Evolutionary conservation across 2,329 filamentous ascomycete genomes (phyloP).

Genomic region (Pseudogymnoascus sp.): DNA sequence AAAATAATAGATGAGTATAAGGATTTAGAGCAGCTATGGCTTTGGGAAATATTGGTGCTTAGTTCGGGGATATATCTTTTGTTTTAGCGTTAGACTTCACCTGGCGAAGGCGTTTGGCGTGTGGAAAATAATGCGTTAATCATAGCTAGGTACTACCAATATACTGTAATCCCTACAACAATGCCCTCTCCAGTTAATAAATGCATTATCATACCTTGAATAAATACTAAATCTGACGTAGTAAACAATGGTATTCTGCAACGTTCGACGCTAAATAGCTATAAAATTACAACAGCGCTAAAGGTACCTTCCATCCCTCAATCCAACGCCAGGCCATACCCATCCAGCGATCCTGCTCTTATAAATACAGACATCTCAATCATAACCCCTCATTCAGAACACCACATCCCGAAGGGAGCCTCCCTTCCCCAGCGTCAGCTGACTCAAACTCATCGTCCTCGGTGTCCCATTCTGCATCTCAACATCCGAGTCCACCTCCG

Average conservation of each 20-base stretch:
- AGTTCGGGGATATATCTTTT: background rate
- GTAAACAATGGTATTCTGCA: background rate
- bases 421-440: conserved; percentile 42
- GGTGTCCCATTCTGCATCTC: conserved; percentile 45
- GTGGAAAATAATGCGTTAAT: background rate
- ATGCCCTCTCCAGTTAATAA: background rate
- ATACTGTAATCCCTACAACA: background rate
- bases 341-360: background rate
- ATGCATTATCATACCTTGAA: background rate
- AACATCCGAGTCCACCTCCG: conserved; percentile 20
- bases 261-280: background rate
- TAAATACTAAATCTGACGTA: background rate
- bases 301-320: background rate
- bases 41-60: background rate
- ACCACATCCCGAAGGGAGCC: background rate
- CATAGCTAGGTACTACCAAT: background rate
- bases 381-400: background rate
- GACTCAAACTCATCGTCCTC: conserved; percentile 57
- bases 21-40: background rate
- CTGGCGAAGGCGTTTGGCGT: background rate
- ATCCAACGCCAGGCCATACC: background rate
- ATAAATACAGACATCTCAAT: background rate
- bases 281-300: background rate
- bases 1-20: background rate
- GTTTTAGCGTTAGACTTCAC: background rate